These are phyloP conservation scores for Calonectria montana DNA, from an alignment of 2,329 filamentous ascomycete species.

Conservation along the genomic window DNA sequence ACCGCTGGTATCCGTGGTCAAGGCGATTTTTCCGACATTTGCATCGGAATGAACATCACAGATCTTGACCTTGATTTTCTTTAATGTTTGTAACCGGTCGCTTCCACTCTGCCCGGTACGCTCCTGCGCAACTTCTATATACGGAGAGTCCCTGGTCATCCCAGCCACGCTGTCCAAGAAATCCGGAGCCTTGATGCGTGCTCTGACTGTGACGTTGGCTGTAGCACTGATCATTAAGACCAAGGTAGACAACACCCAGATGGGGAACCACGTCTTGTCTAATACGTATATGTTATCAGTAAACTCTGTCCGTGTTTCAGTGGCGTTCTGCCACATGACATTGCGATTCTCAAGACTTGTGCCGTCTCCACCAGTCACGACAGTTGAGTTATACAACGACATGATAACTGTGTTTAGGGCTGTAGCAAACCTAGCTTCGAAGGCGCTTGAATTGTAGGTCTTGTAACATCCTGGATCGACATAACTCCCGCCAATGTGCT, in stretches of 20 bases:
- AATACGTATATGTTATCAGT: constrained; percentile 5
- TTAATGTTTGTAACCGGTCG: constrained; percentile 1
- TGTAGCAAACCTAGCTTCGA: neutral
- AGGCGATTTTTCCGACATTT: neutral
- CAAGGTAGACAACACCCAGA: neutral
- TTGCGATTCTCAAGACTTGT: neutral
- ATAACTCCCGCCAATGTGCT: neutral
- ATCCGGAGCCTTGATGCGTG: constrained; percentile 12
- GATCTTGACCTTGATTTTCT: neutral
- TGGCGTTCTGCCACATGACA: constrained; percentile 12
- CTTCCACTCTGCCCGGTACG: constrained; percentile 4
- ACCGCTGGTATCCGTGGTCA: neutral
- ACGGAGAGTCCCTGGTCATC: constrained; percentile 16
- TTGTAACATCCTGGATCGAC: neutral
- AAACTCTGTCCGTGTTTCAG: constrained; percentile 13
- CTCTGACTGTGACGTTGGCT: neutral
- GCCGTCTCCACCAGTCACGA: neutral
- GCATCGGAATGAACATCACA: constrained; percentile 4
- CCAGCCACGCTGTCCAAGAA: constrained; percentile 17
- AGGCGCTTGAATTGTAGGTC: neutral
- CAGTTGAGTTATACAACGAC: neutral
- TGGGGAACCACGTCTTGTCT: constrained; percentile 3
- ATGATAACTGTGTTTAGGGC: neutral
- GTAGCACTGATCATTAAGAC: neutral
- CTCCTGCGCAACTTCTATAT: neutral